A percentile compares a stretch with the other conserved stretches of the same genome.
These are phyloP conservation scores for Meyerozyma smithsonii DNA, from an alignment of 1,139 yeast genomes.

Conservation along the genomic window DNA sequence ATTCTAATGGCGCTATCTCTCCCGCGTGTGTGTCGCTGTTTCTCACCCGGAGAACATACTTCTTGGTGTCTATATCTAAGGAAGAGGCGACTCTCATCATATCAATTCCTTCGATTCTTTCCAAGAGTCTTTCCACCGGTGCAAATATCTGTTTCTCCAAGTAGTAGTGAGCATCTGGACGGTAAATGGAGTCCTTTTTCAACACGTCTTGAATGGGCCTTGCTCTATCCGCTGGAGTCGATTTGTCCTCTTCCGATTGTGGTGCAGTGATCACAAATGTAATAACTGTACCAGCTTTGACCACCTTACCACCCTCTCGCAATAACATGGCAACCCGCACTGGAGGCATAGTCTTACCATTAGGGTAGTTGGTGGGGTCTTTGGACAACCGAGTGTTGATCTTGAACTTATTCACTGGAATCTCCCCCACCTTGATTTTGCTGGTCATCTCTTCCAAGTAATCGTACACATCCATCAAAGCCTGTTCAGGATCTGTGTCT, in stretches of 20 bases:
- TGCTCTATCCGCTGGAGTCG: constrained; percentile 67
- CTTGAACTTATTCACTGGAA: constrained; percentile 61
- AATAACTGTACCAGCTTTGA: constrained; percentile 86
- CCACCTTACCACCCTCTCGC: constrained; percentile 73
- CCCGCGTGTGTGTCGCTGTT: constrained; percentile 27
- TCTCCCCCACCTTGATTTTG: constrained; percentile 56
- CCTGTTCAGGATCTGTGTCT: constrained; percentile 73
- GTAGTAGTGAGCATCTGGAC: constrained; percentile 75
- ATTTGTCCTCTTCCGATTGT: constrained; percentile 29
- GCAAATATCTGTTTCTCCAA: constrained; percentile 86
- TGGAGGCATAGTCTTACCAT: constrained; percentile 83
- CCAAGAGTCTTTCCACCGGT: constrained; percentile 85
- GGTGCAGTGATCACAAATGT: constrained; percentile 67
- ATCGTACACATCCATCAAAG: constrained; percentile 67
- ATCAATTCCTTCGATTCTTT: constrained; percentile 84
- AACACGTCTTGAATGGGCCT: constrained; percentile 71
- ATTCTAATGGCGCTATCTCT: constrained; percentile 72
- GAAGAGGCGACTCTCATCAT: constrained; percentile 70
- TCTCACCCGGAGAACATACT: constrained; percentile 49
- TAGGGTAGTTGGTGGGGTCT: constrained; percentile 70
- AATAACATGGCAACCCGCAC: constrained; percentile 88
- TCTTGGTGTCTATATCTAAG: constrained; percentile 71
- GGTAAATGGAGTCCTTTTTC: constrained; percentile 43
- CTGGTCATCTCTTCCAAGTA: constrained; percentile 60
- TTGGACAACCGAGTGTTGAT: constrained; percentile 74